Percentiles rank a stretch among this genome's conserved stretches.
These are phyloP conservation scores for Claviceps citrina DNA, from an alignment of 2,329 filamentous ascomycete species.

Conservation along the genomic window DNA sequence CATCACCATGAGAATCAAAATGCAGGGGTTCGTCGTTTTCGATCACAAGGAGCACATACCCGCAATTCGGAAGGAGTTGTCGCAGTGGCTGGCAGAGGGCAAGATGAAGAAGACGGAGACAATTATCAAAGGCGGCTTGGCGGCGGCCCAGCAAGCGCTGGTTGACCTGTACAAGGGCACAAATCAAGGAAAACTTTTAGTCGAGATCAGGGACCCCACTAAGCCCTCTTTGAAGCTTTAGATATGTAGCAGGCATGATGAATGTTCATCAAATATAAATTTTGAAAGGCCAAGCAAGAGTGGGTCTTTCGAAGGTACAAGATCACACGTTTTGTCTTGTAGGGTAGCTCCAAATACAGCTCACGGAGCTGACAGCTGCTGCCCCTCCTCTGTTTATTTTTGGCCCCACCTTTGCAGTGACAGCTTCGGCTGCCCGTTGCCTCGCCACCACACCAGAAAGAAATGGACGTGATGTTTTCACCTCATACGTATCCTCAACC, in stretches of 20 bases:
- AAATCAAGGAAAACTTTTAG: constrained; percentile 54
- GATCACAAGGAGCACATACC: constrained; percentile 47
- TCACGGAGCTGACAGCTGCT: too few relatives aligned
- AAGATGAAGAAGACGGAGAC: constrained; percentile 59
- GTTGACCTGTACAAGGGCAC: constrained; percentile 49
- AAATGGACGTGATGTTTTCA: neutral
- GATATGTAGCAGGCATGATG: too few relatives aligned
- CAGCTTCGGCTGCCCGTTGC: constrained; percentile 1
- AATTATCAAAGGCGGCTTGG: constrained; percentile 53
- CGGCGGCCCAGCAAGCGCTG: constrained; percentile 46
- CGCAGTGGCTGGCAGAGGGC: constrained; percentile 54
- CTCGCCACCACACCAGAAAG: neutral
- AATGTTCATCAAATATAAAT: too few relatives aligned
- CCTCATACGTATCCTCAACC: neutral
- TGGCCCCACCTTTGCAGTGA: neutral
- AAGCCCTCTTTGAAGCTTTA: constrained; percentile 10
- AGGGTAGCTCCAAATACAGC: too few relatives aligned
- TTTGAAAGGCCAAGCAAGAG: too few relatives aligned
- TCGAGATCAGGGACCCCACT: constrained; percentile 31
- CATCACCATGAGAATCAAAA: constrained; percentile 39
- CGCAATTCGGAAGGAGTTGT: constrained; percentile 43
- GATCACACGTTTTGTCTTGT: too few relatives aligned
- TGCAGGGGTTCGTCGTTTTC: constrained; percentile 61
- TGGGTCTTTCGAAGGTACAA: too few relatives aligned
- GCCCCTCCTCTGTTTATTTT: neutral